phyloP scores from a whole-genome alignment of 371 early-diverging fungal species.

The Dinochytrium kinnereticum region DNA sequence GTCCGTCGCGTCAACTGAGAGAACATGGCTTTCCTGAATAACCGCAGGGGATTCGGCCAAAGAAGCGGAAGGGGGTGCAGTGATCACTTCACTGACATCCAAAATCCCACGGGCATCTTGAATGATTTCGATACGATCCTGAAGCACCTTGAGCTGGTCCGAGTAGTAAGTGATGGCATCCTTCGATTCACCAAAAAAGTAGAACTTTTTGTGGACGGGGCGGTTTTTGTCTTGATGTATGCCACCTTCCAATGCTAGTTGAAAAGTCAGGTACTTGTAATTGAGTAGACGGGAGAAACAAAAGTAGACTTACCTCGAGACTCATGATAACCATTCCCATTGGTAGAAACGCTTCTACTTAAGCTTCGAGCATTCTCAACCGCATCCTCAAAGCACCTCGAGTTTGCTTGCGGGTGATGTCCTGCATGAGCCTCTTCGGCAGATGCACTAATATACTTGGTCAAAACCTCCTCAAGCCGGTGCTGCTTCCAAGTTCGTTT shows the following conservation, averaged over 20 bases:
- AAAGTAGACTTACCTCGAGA: background rate
- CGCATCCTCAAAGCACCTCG: slow-evolving; percentile 2
- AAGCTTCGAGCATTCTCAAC: background rate
- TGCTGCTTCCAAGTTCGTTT: background rate
- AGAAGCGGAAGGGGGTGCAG: background rate
- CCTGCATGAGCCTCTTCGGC: slow-evolving; percentile 8
- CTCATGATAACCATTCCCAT: background rate
- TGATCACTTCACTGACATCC: background rate
- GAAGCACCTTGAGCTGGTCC: slow-evolving; percentile 11
- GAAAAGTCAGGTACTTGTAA: background rate
- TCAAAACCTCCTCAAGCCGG: slow-evolving; percentile 25
- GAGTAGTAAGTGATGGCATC: slow-evolving; percentile 29
- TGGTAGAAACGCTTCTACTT: background rate
- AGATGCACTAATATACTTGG: background rate
- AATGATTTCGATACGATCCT: slow-evolving; percentile 5
- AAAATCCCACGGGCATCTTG: slow-evolving; percentile 4
- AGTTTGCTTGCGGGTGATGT: background rate
- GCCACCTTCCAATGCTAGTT: slow-evolving; percentile 2
- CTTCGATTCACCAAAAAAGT: slow-evolving; percentile 20
- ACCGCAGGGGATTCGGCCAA: background rate
- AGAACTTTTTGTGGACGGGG: slow-evolving; percentile 17
- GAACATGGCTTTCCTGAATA: slow-evolving; percentile 5
- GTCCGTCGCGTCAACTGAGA: background rate
- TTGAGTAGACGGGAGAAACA: background rate
- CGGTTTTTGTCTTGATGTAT: slow-evolving; percentile 4